Percentiles rank a stretch among this genome's conserved stretches.
phyloP scores from a whole-genome alignment of 2,329 filamentous ascomycete species.

The Myriosclerotinia duriaeana region DNA sequence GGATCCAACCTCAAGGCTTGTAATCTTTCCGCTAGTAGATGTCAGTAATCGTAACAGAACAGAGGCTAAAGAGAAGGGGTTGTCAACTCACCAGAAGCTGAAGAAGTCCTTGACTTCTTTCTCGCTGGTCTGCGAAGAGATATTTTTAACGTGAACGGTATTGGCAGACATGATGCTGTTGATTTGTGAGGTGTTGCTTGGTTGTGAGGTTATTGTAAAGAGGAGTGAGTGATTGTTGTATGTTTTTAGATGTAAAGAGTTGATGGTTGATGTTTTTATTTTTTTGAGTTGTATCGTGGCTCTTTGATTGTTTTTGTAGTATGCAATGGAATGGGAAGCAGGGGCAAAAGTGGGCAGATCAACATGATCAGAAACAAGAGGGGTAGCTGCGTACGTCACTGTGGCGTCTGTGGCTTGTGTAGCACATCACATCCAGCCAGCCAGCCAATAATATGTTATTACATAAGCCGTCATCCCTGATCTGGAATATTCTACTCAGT shows the following conservation, averaged over 20 bases:
- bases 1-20: constrained; percentile 71
- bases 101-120: constrained; percentile 96
- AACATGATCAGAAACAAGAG: constrained; percentile 8
- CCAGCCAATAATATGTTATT: too few relatives aligned
- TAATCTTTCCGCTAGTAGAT: constrained; percentile 78
- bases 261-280: background rate
- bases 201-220: background rate
- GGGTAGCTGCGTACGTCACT: constrained; percentile 18
- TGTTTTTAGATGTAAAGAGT: background rate
- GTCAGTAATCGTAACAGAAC: constrained; percentile 29
- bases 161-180: constrained; percentile 37
- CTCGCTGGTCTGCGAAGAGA: constrained; percentile 77
- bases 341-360: constrained; percentile 17
- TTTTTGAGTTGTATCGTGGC: constrained; percentile 6
- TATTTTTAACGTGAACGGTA: constrained; percentile 87
- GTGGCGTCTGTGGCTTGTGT: constrained; percentile 15
- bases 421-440: background rate
- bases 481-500: too few relatives aligned
- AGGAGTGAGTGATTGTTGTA: background rate
- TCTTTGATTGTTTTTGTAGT: constrained; percentile 16
- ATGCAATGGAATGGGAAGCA: constrained; percentile 9
- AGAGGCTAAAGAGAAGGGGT: background rate
- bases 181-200: background rate
- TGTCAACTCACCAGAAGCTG: constrained; percentile 76
- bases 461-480: too few relatives aligned